Base-by-base conservation (phyloP, 2,329 filamentous ascomycete genomes). In the Apiospora kogelbergensis region DNA sequence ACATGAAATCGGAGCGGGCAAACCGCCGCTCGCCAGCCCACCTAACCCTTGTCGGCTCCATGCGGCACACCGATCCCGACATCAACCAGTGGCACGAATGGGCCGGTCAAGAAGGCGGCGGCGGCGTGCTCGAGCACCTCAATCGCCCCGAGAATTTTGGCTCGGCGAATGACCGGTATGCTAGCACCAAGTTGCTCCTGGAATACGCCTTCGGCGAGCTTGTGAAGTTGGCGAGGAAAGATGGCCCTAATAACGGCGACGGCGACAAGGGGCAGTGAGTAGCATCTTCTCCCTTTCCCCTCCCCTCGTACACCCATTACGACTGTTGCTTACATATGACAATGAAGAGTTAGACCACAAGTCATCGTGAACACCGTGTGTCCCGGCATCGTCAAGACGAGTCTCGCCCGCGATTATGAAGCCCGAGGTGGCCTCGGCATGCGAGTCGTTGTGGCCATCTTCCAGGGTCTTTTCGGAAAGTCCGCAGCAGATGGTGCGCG, bases 1-100 rank as follows among this genome's bases (percentile, higher is more conserved):
- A 83, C 70, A 75, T 88, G 48, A 77, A 74, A 48, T 60, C 71
- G 7, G 73, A 76, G 57, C 73, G 74, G 46, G 69, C 63, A 11
- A 69, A 73, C 66, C 72, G 76, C 41, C 63, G 69, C 1, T 48
- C 71, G 1, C 72, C 76, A 13, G 72, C 76, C 1, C 76, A 76
- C 30, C 53, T 76, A n/a, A 70, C 73, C 64, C 68, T 75, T 2
- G 72, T 74, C 48, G 72, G 74, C 42, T 78, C 75, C 10, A 66
- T 70, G 15, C 65, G 65, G 2, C 74, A 77, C 67, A 53, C 46
- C 46, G 24, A 26, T 0, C 48, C 71, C 7, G 68, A 68, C 1
- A 67, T 69, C 45, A 60, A 77, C 63, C 71, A 73, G 48, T 53
- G 46, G 46, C 33, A 48, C 10, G 46, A 72, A 9, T 78, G 76